Base-by-base conservation (phyloP, 352 stramenopile species). In the Pythium dissotocum region DNA sequence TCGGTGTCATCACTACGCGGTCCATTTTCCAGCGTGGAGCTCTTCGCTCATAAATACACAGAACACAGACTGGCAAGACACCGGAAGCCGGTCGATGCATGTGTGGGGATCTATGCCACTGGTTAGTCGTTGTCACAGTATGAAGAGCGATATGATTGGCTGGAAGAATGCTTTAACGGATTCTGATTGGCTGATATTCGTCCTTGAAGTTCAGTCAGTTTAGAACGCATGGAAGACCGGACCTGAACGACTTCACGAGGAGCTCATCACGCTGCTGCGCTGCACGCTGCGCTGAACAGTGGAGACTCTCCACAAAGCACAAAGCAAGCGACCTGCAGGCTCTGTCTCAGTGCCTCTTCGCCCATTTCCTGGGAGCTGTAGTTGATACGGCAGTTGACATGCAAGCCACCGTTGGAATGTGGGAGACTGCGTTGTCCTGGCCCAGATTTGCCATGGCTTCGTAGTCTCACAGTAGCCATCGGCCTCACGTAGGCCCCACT, bases 111-210 rank as follows among this genome's bases (percentile, higher is more conserved):
- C n/a, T 12, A 24, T 24, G 36, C 44, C 18, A 26, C 30, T 30
- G 58, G 36, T 30, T 40, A 16, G 14, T 36, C n/a, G 26, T 40
- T 28, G 13, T 32, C 26, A 55, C 38, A 12, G 16, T 10, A 18
- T 2, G 16, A 24, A 8, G n/a, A 18, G 21, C 36, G 14, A 26
- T 58, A 7, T 58, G 38, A 48, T 62, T 69, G 57, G 57, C 40
- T 63, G 30, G 24, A 38, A 44, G 42, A 16, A 35, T 5, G 32
- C 26, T 48, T 10, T 44, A 28, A 42, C 48, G 35, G n/a, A 14
- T 42, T 30, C 56, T 57, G 52, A 74, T 74, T 74, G 67, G 67
- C 60, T 32, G 40, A 70, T 67, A 70, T 52, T 46, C 2, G 2
- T 30, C 1, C 30, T 48, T 70, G 46, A 68, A 60, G 49, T 67